phyloP scores from a whole-genome alignment of 1,284 basidiomycete species.

The Schizophyllum amplum region DNA sequence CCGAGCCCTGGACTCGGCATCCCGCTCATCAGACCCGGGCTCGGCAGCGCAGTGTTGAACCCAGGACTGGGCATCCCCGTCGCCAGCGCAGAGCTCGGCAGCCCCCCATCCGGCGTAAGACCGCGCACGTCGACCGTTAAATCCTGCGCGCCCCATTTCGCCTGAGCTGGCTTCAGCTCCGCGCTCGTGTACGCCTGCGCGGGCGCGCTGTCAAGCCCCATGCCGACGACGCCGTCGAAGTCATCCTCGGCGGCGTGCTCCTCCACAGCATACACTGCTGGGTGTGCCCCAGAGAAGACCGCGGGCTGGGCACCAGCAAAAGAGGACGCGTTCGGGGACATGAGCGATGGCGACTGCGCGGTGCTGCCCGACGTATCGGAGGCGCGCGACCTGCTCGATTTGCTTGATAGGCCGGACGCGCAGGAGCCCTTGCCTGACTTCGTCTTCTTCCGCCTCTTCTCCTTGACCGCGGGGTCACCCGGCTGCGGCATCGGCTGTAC shows the following conservation, averaged over 20 bases:
- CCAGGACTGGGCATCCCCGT: not conserved
- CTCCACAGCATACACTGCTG: not conserved
- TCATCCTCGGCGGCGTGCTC: slow-evolving; percentile 6
- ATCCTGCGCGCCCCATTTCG: not conserved
- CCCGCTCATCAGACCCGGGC: too few relatives aligned
- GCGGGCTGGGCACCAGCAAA: slow-evolving; percentile 6
- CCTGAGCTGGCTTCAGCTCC: not conserved
- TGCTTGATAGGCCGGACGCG: slow-evolving; percentile 14
- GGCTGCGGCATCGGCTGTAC: slow-evolving; percentile 15
- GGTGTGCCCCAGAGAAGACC: not conserved
- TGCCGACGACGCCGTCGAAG: slow-evolving; percentile 9
- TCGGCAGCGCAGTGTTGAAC: not conserved
- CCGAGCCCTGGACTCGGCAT: not conserved
- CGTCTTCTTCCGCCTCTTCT: slow-evolving; percentile 15
- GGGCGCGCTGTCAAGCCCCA: not conserved
- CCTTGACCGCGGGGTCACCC: slow-evolving; percentile 1
- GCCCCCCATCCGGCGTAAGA: not conserved
- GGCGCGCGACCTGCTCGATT: slow-evolving; percentile 15
- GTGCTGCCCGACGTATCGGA: slow-evolving; percentile 18
- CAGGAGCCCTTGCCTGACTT: slow-evolving; percentile 20
- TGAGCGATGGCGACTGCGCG: slow-evolving; percentile 20
- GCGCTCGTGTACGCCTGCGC: not conserved
- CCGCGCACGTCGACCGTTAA: not conserved
- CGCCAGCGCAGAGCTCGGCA: not conserved
- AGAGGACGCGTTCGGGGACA: slow-evolving; percentile 20